Percentiles rank a stretch among this genome's conserved stretches.
phyloP scores from a whole-genome alignment of 768 basidiomycete genomes.

The Amanita subjunquillea region DNA sequence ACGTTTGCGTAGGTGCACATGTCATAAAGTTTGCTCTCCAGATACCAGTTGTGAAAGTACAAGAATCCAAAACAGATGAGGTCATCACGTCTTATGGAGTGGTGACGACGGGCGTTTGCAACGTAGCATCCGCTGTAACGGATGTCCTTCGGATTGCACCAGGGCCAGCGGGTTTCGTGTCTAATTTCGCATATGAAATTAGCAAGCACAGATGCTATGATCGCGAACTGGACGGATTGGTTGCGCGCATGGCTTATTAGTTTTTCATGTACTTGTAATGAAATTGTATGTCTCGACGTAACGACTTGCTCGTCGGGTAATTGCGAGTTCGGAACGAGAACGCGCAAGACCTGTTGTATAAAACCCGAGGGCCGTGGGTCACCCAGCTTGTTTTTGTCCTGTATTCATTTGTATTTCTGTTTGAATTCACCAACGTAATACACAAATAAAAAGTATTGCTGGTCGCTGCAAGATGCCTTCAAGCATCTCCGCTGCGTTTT shows the following conservation, averaged over 20 bases:
- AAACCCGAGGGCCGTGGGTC: too few species aligned
- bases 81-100: slow-evolving; percentile 49
- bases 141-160: slow-evolving; percentile 34
- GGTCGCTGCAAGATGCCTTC: too few species aligned
- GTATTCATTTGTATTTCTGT: too few species aligned
- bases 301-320: too few species aligned
- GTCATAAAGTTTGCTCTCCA: slow-evolving; percentile 37
- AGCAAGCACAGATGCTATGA: slow-evolving; percentile 60
- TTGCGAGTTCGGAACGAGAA: too few species aligned
- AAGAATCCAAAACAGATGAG: slow-evolving; percentile 22
- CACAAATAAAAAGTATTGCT: too few species aligned
- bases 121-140: slow-evolving; percentile 22
- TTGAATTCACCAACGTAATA: too few species aligned
- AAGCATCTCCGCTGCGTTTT: too few species aligned
- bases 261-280: neutral
- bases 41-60: slow-evolving; percentile 36
- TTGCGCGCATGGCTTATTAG: slow-evolving; percentile 31
- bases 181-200: slow-evolving; percentile 50
- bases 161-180: slow-evolving; percentile 40
- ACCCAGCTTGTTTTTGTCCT: too few species aligned
- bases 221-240: slow-evolving; percentile 50
- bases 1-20: slow-evolving; percentile 21
- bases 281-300: too few species aligned
- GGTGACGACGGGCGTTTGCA: slow-evolving; percentile 49
- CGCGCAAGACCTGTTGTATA: too few species aligned